Conservation (phyloP, 495 filamentous ascomycete species). For the Aspergillus saccharolyticus region DNA sequence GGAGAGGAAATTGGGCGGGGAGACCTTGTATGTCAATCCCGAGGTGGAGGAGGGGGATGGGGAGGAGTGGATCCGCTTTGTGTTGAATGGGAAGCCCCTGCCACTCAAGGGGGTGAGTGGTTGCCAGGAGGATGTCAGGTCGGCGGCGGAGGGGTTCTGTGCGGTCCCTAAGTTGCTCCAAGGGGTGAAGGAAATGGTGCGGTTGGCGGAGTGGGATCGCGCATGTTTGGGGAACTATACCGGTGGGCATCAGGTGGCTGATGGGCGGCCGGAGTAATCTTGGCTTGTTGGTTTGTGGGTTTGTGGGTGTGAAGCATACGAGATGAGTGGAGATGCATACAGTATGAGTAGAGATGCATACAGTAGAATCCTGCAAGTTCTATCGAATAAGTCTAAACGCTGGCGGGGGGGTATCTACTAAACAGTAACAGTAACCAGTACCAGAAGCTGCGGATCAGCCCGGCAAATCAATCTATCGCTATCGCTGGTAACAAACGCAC, state of each 20-base stretch:
- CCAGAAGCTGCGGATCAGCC: slow-evolving; percentile 1
- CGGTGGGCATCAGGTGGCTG: slow-evolving; percentile 22
- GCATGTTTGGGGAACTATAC: slow-evolving; percentile 29
- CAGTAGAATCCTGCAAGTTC: background rate
- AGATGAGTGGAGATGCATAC: background rate
- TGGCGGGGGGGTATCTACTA: slow-evolving; percentile 13
- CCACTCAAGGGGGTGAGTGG: slow-evolving; percentile 25
- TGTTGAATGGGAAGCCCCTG: slow-evolving; percentile 28
- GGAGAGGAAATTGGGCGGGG: slow-evolving; percentile 12
- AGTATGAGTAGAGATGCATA: background rate
- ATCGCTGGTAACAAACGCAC: slow-evolving; percentile 3
- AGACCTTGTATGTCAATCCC: slow-evolving; percentile 27
- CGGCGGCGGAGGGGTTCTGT: slow-evolving; percentile 32
- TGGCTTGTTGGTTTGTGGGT: too few relatives aligned
- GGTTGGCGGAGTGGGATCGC: slow-evolving; percentile 22
- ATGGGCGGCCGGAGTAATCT: slow-evolving; percentile 13
- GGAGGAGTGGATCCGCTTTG: slow-evolving; percentile 26
- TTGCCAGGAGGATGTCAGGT: slow-evolving; percentile 21
- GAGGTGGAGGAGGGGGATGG: slow-evolving; percentile 1
- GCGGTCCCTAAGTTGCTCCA: slow-evolving; percentile 20
- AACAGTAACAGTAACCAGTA: slow-evolving; percentile 4
- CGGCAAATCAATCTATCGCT: slow-evolving; percentile 11
- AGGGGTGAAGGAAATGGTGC: slow-evolving; percentile 18
- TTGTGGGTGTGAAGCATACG: background rate
- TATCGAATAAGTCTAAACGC: slow-evolving; percentile 4